Evolutionary conservation across 148 eudicot species (phyloP).

Genomic region (Limonium bicolor): DNA sequence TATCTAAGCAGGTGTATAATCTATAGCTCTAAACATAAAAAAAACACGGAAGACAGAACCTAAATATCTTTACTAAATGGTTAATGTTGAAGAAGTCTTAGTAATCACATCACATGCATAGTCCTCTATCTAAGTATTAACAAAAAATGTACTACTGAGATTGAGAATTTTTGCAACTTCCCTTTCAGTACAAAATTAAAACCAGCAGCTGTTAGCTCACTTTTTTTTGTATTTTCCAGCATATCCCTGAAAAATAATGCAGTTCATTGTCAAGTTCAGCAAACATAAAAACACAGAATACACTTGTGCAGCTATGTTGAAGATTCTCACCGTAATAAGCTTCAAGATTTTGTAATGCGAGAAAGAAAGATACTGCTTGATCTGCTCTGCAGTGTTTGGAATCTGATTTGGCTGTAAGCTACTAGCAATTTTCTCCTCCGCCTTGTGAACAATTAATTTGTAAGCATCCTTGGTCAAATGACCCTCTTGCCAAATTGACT

Average conservation of each 20-base stretch:
- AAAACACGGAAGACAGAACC: too few relatives aligned
- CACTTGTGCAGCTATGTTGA: background rate
- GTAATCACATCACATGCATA: too few relatives aligned
- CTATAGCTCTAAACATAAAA: too few relatives aligned
- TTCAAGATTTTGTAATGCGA: constrained; percentile 54
- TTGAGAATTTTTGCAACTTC: too few relatives aligned
- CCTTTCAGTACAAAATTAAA: constrained; percentile 2
- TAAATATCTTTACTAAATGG: too few relatives aligned
- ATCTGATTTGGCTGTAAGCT: constrained; percentile 48
- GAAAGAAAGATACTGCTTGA: constrained; percentile 47
- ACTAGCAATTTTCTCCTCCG: constrained; percentile 72
- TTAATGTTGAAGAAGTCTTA: too few relatives aligned
- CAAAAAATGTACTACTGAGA: too few relatives aligned
- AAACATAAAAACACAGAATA: background rate
- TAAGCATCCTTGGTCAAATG: constrained; percentile 74
- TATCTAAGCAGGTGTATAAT: too few relatives aligned
- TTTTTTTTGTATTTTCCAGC: constrained; percentile 1
- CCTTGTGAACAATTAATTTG: constrained; percentile 67
- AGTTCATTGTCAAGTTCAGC: background rate
- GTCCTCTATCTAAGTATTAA: too few relatives aligned
- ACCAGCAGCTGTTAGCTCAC: background rate
- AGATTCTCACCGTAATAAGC: constrained; percentile 76
- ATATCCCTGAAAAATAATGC: constrained; percentile 4
- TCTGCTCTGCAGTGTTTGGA: constrained; percentile 43
- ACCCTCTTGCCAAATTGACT: constrained; percentile 77